Evolutionary conservation across 345 rosid species (phyloP).

Genomic region (Eutrema japonicum): DNA sequence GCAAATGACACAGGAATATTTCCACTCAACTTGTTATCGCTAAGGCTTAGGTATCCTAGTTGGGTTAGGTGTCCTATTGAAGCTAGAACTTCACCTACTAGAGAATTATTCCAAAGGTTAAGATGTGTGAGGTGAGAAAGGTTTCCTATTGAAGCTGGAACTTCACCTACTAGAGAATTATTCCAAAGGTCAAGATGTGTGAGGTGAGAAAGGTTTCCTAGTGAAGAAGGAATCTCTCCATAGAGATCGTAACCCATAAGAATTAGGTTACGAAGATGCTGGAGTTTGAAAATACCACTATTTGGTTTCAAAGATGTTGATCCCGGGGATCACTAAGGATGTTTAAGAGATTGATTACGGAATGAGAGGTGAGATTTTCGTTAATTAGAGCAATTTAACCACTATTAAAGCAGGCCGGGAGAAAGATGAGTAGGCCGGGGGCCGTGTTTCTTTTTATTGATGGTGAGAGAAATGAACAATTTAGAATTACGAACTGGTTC

Average conservation of each 20-base stretch:
- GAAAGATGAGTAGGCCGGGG: too few species aligned
- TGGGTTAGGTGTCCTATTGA: background rate
- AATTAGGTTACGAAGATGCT: background rate
- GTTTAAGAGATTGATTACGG: too few species aligned
- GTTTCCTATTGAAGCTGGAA: background rate
- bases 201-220: slow-evolving; percentile 31
- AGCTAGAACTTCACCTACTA: too few species aligned
- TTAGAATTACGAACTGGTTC: too few species aligned
- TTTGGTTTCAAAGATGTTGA: slow-evolving; percentile 1
- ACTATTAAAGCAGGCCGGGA: too few species aligned
- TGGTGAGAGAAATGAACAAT: too few species aligned
- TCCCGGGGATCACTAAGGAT: too few species aligned
- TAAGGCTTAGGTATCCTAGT: background rate
- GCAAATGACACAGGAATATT: background rate
- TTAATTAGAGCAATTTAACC: too few species aligned
- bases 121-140: background rate
- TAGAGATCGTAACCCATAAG: accelerated
- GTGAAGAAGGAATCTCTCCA: slow-evolving; percentile 23
- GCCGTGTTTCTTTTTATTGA: too few species aligned
- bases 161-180: too few species aligned
- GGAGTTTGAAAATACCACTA: slow-evolving; percentile 5
- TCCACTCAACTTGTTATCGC: background rate
- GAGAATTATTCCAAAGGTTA: background rate
- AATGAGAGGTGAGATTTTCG: too few species aligned
- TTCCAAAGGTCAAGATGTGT: background rate